Evolutionary conservation across 192 early-diverging fungal species (phyloP), one percentile per base, ranked within the genome.

Genomic region (Umbelopsis vinacea): DNA sequence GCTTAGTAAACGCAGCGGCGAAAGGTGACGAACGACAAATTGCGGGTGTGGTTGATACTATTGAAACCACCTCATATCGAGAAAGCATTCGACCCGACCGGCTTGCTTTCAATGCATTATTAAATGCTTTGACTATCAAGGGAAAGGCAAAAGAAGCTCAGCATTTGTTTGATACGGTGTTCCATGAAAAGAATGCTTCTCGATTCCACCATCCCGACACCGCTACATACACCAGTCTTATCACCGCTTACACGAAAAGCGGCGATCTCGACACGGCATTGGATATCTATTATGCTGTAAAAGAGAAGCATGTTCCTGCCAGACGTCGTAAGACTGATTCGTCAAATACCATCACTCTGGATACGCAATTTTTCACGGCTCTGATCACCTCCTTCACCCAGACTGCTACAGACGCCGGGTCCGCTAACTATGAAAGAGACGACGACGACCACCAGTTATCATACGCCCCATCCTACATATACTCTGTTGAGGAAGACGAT

Each of bases 171-270:
- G 75, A 81, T 22, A 35, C 26, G 8, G 43, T 81, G 4, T 81
- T 81, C 68, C 19, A 53, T 8, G 38, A 52, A 6, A 68, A 52
- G 14, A 24, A 15, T n/a, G 17, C 24, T 26, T 63, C 57, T 3
- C 57, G 57, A 19, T 63, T 63, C 0, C 22, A 50, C 17, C 38
- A 52, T 45, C 63, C 79, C 1, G 71, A 76, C 19, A 69, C 71
- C 17, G 71, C 72, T 19, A 76, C 75, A 6, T 81, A 68, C 60
- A 73, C 79, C 0, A 73, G 52, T n/a, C 54, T 81, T 0, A 74
- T 76, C 38, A 38, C 73, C 12, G 71, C 79, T 21, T 80, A 80
- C 37, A 72, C 75, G n/a, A 68, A 70, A 38, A 70, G 43, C 21
- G 47, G 68, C 22, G 46, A 66, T 17, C 21, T 71, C 9, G 68